Conservation (phyloP, 192 early-diverging fungal genomes). For the Coemansia sp. region DNA sequence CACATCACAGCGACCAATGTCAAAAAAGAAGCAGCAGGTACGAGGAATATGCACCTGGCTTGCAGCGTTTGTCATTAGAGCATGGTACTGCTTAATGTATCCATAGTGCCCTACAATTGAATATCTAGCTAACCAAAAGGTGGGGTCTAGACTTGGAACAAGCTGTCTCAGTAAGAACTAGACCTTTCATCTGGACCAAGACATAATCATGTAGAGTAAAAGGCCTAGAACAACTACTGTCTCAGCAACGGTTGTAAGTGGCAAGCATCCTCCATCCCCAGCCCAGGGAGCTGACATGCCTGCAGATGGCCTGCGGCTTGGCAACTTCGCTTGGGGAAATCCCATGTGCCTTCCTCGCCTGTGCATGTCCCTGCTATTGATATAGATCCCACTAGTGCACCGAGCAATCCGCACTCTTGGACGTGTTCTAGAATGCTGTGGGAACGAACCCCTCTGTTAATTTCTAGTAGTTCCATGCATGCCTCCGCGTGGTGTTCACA, state of each 20-base stretch:
- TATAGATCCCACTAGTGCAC: background rate
- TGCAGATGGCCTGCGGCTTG: background rate
- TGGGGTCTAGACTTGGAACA: background rate
- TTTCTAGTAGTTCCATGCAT: background rate
- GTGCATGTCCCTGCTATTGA: too few relatives aligned
- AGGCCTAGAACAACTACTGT: background rate
- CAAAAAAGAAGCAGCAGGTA: background rate
- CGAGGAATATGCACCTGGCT: background rate
- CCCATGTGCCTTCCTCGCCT: too few relatives aligned
- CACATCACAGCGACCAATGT: background rate
- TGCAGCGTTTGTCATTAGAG: background rate
- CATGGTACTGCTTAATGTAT: too few relatives aligned
- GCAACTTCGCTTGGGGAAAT: too few relatives aligned
- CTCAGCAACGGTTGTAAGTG: background rate
- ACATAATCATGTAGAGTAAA: background rate
- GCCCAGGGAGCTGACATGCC: background rate
- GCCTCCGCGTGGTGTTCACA: background rate
- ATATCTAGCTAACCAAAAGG: too few relatives aligned
- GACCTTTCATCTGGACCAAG: background rate
- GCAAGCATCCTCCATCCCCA: background rate
- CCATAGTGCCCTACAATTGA: too few relatives aligned
- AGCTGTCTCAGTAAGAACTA: background rate
- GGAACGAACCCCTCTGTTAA: background rate
- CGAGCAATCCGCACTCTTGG: background rate
- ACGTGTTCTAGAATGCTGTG: background rate